Base-by-base conservation (phyloP, 768 basidiomycete genomes). In the Leucogyrophana mollusca region DNA sequence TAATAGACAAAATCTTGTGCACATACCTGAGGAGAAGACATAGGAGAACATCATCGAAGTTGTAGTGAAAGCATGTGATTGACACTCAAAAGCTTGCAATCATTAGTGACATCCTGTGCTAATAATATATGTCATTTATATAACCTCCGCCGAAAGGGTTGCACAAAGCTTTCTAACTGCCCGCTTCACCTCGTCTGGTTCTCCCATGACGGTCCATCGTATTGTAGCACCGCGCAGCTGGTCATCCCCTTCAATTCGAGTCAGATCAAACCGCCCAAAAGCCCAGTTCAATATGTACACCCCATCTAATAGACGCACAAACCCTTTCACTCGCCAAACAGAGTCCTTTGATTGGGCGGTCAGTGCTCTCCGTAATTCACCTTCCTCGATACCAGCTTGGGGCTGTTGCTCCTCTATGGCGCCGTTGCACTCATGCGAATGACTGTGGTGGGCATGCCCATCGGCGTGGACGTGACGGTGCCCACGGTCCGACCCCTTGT, bases 121-220 rank as follows among this genome's bases (percentile, higher is more conserved):
- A 22, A 9, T 17, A 24, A n/a, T 24, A 39, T 6, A 30, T 5
- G 20, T 21, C 4, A 40, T 52, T 45, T 61, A 71, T 40, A 58
- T 45, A 41, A 76, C 45, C 25, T 58, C 49, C 27, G 65, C 73
- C 11, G 66, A 69, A 32, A 87, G 55, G 18, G 53, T 58, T 38
- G 57, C 64, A 41, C 83, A 77, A 27, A 96, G 74, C 55, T 62
- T 74, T 46, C 67, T 66, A 33, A 82, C 76, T 24, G 79, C 71
- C 48, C 78, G 65, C 53, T 70, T 76, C 40, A 91, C 82, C 63
- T 93, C 90, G 10, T 91, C 92, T 35, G 85, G 73, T 60, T 89
- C 87, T 8, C 94, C 94, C 94, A 97, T 97, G 22, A 89, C 77
- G n/a, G 92, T 95, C 61, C 95, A 53, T 45, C 75, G 71, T 18